These are phyloP conservation scores for Immersiella caudata DNA, from an alignment of 495 filamentous ascomycete genomes.

Conservation along the genomic window DNA sequence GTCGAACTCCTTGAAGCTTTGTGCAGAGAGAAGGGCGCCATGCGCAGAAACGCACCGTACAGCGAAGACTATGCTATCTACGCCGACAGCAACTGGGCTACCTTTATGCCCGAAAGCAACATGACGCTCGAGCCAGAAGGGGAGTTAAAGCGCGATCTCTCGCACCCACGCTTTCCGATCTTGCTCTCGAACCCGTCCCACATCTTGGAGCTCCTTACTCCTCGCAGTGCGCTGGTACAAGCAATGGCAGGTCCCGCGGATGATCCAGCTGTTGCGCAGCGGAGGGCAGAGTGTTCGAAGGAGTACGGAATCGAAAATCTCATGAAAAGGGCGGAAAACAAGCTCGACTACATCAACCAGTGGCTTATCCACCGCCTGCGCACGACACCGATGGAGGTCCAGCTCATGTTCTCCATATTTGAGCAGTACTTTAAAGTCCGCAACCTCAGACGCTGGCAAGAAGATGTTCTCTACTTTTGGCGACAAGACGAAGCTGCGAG, in stretches of 20 bases:
- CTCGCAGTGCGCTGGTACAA: constrained; percentile 26
- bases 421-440: constrained; percentile 38
- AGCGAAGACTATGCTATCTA: constrained; percentile 35
- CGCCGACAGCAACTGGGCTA: constrained; percentile 14
- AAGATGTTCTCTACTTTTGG: constrained; percentile 50
- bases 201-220: constrained; percentile 29
- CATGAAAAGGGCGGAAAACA: constrained; percentile 38
- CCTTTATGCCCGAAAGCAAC: constrained; percentile 27
- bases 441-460: constrained; percentile 48
- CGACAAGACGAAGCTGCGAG: constrained; percentile 42
- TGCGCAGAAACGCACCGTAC: constrained; percentile 38
- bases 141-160: constrained; percentile 11
- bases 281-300: constrained; percentile 35
- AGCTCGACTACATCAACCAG: constrained; percentile 48
- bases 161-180: constrained; percentile 36
- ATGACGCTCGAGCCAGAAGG: constrained; percentile 27
- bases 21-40: constrained; percentile 34
- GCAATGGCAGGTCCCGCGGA: constrained; percentile 31
- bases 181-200: constrained; percentile 41
- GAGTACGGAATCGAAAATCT: constrained; percentile 39
- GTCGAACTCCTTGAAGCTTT: constrained; percentile 28
- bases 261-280: constrained; percentile 25
- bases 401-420: constrained; percentile 45
- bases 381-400: constrained; percentile 46
- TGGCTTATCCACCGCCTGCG: constrained; percentile 53